These are phyloP conservation scores for Cystobasidiopsis lactophilus DNA, from an alignment of 768 basidiomycete genomes.

Conservation along the genomic window DNA sequence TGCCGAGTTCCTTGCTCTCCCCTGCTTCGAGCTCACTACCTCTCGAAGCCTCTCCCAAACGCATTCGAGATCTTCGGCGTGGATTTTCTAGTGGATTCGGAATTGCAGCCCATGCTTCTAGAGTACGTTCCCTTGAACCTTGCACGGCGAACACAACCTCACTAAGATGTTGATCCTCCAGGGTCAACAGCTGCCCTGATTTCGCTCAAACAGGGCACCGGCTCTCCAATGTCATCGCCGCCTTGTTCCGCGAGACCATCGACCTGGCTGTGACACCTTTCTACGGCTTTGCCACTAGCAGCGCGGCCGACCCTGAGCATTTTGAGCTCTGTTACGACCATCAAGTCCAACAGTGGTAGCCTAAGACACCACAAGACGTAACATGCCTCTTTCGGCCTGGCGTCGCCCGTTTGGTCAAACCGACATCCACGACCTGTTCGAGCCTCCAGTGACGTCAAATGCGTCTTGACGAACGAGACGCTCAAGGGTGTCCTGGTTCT, in stretches of 20 bases:
- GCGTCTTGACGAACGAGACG: too few relatives aligned
- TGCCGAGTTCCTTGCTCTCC: not conserved
- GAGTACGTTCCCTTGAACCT: slow-evolving; percentile 23
- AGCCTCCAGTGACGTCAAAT: too few relatives aligned
- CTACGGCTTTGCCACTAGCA: too few relatives aligned
- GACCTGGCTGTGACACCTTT: slow-evolving; percentile 6
- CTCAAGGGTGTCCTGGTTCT: too few relatives aligned
- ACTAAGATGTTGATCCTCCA: slow-evolving; percentile 58
- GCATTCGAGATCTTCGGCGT: slow-evolving; percentile 86
- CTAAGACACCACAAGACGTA: too few relatives aligned
- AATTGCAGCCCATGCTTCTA: slow-evolving; percentile 15
- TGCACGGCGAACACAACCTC: slow-evolving; percentile 20
- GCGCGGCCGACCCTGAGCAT: too few relatives aligned
- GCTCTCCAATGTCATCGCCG: slow-evolving; percentile 7
- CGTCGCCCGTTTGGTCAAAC: too few relatives aligned
- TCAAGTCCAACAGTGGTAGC: too few relatives aligned
- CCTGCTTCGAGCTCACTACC: not conserved
- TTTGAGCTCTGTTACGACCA: too few relatives aligned
- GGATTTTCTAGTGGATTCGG: slow-evolving; percentile 49
- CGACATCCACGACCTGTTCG: too few relatives aligned
- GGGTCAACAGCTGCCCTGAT: slow-evolving; percentile 74
- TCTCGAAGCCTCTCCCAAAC: slow-evolving; percentile 51
- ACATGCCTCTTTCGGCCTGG: too few relatives aligned
- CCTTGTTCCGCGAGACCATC: slow-evolving; percentile 8
- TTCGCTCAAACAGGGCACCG: slow-evolving; percentile 57